These are phyloP conservation scores for Beta vulgaris DNA, from an alignment of 148 eudicot species.

Conservation along the genomic window DNA sequence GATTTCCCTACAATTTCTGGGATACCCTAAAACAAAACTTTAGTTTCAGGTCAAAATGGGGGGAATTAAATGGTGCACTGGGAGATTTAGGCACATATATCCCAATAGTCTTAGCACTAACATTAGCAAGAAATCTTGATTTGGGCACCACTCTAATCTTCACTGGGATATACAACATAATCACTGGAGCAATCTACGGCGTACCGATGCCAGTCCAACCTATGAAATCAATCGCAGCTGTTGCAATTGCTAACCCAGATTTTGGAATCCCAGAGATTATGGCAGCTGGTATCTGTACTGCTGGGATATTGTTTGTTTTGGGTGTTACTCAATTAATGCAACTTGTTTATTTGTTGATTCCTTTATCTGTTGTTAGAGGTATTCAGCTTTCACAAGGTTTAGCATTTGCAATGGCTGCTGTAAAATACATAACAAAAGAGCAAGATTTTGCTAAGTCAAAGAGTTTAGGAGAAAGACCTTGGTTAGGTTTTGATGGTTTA, in stretches of 20 bases:
- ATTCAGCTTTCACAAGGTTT: slow-evolving; percentile 87
- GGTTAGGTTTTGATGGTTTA: slow-evolving; percentile 86
- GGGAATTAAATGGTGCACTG: slow-evolving; percentile 85
- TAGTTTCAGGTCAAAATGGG: slow-evolving; percentile 63
- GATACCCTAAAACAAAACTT: slow-evolving; percentile 43
- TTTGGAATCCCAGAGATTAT: slow-evolving; percentile 70
- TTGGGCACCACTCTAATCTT: slow-evolving; percentile 84
- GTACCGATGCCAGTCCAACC: slow-evolving; percentile 97
- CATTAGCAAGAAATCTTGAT: slow-evolving; percentile 65
- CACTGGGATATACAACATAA: slow-evolving; percentile 69
- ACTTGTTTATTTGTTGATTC: slow-evolving; percentile 61
- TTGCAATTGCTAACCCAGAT: slow-evolving; percentile 55
- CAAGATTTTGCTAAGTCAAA: slow-evolving; percentile 73
- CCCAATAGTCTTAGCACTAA: slow-evolving; percentile 72
- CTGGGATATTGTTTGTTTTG: slow-evolving; percentile 47
- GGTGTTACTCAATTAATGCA: slow-evolving; percentile 82
- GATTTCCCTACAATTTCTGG: slow-evolving; percentile 19
- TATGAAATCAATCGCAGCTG: slow-evolving; percentile 91
- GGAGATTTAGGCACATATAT: slow-evolving; percentile 92
- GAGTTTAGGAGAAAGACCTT: slow-evolving; percentile 51
- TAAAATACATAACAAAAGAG: slow-evolving; percentile 58
- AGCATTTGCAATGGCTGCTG: slow-evolving; percentile 78
- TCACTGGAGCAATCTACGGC: slow-evolving; percentile 75
- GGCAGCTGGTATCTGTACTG: slow-evolving; percentile 87
- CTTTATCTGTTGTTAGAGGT: slow-evolving; percentile 78